A percentile compares a stretch with the other conserved stretches of the same genome.
Evolutionary conservation across 805 yeast species (phyloP).

Genomic region (Saccharomycopsis oosterbeekiorum): DNA sequence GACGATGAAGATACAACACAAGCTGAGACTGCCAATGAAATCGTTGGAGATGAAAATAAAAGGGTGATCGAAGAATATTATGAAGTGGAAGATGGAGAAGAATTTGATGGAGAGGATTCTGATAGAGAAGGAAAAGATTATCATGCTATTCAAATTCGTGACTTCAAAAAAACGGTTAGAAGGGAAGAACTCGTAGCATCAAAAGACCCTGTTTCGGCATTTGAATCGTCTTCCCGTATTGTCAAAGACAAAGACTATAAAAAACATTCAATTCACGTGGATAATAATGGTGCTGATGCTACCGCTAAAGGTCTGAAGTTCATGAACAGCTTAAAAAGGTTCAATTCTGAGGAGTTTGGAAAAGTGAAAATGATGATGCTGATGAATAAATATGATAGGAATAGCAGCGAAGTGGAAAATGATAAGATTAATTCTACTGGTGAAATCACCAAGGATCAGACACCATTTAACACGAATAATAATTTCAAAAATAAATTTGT

Average conservation of each 20-base stretch:
- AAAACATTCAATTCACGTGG: background rate
- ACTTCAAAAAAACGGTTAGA: background rate
- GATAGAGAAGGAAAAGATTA: slow-evolving; percentile 12
- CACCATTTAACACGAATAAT: background rate
- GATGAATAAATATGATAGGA: background rate
- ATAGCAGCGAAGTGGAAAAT: background rate
- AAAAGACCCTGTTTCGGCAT: background rate
- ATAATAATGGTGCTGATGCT: background rate
- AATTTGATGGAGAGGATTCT: slow-evolving; percentile 15
- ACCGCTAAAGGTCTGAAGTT: background rate
- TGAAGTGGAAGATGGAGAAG: background rate
- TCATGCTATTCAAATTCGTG: background rate
- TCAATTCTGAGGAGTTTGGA: background rate
- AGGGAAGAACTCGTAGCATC: background rate
- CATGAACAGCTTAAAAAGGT: background rate
- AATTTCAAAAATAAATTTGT: background rate
- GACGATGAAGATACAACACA: background rate
- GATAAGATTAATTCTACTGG: background rate
- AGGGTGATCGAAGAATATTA: background rate
- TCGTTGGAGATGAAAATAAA: slow-evolving; percentile 18
- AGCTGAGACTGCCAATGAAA: slow-evolving; percentile 15
- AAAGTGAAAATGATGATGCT: background rate
- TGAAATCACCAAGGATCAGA: background rate
- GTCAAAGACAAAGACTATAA: background rate
- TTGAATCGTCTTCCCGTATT: background rate